Percentiles rank a stretch among this genome's conserved stretches.
Evolutionary conservation across 2,329 filamentous ascomycete genomes (phyloP).

Genomic region (Hymenoscyphus repandus): DNA sequence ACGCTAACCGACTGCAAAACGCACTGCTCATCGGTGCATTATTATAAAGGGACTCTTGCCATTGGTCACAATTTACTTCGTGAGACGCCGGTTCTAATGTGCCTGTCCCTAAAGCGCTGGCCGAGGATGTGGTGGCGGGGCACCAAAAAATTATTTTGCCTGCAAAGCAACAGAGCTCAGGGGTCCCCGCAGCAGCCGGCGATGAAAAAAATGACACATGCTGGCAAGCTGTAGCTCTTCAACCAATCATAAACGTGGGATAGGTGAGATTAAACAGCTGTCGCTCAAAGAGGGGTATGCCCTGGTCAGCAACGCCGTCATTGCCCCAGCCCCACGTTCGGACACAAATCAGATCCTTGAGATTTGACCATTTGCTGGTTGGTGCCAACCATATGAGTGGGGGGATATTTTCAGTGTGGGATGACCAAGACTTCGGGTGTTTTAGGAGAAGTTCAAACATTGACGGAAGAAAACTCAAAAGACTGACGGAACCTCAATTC

Average conservation of each 20-base stretch:
- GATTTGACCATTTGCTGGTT: no score
- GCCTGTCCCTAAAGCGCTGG: not conserved
- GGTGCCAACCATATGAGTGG: not conserved
- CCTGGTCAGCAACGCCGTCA: not conserved
- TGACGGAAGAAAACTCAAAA: no score
- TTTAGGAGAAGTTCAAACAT: not conserved
- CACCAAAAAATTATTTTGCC: constrained; percentile 8
- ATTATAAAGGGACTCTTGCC: not conserved
- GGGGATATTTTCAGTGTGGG: not conserved
- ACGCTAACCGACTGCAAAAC: not conserved
- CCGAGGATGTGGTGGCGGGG: constrained; percentile 3
- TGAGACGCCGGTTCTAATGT: not conserved
- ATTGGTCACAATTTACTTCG: not conserved
- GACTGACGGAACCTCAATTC: no score
- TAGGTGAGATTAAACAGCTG: constrained; percentile 16
- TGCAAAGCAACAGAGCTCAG: constrained; percentile 9
- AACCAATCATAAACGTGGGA: constrained; percentile 15
- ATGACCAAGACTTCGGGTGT: constrained; percentile 1
- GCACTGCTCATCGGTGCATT: not conserved
- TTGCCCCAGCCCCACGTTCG: constrained; percentile 9
- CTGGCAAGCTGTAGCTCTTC: not conserved
- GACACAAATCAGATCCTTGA: constrained; percentile 11
- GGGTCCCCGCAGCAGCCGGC: constrained; percentile 17
- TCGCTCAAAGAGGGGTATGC: constrained; percentile 7
- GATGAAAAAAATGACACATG: constrained; percentile 20